Evolutionary conservation across 192 early-diverging fungal species (phyloP), one percentile per base, ranked within the genome.

Genomic region (Coemansia sp.): DNA sequence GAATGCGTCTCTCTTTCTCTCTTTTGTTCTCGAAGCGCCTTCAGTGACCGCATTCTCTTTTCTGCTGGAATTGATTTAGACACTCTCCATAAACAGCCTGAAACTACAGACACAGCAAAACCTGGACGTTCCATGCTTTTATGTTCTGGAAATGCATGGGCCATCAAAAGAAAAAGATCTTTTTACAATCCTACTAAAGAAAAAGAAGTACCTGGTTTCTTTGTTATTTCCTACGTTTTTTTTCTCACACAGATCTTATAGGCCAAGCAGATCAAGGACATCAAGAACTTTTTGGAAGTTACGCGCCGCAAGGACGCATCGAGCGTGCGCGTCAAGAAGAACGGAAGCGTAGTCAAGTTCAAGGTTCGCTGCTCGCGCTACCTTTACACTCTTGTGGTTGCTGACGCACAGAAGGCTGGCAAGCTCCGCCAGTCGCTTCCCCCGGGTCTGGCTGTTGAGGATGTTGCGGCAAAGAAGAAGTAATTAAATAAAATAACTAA

Each of bases 351-450:
- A 72, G 85, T 87, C 90, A 99, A 99, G 90, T 98, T 99, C 91
- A 99, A 99, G 94, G 91, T 99, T 71, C 89, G 97, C 84, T 96
- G 97, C 91, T 94, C 96, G 66, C 88, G 89, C 74, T 98, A 95
- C 90, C 89, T 99, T 77, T 99, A 99, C 92, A 99, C 97, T 60
- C 89, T 99, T 68, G 90, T 94, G 62, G 92, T 99, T 72, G 87
- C 93, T 61, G 97, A 99, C 85, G 85, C 87, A 60, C 88, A 92
- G 80, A 99, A 97, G 91, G 97, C 96, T 65, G 85, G 89, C 74
- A 99, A 99, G 90, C 88, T 99, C 60, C 90, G 89, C 74, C 91
- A 96, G 85, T 95, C 94, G 58, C 89, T 99, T 61, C 97, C 97
- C 69, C 93, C 97, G 54, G 67, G 68, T 41, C 68, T 69, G 9